A percentile compares a stretch with the other conserved stretches of the same genome.
Evolutionary conservation across 306 rosid species (phyloP).

Genomic region (Malus sylvestris): DNA sequence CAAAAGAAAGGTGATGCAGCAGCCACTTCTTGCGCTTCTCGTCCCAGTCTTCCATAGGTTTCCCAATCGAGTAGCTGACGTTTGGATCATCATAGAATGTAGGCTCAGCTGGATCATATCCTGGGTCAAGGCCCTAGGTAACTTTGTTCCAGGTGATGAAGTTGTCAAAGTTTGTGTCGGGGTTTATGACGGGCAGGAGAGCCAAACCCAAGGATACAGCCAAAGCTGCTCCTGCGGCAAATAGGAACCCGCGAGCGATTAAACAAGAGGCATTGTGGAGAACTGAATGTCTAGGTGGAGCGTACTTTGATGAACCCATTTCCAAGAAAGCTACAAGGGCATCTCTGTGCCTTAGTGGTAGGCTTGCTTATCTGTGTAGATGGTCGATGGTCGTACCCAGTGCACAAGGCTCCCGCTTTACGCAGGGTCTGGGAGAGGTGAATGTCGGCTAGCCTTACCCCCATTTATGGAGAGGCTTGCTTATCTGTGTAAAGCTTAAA

Average conservation of each 20-base stretch:
- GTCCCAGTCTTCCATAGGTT: constrained; percentile 48
- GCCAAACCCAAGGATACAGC: neutral
- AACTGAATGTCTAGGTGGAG: neutral
- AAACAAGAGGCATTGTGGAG: neutral
- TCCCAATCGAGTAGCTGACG: constrained; percentile 47
- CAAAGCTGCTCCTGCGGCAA: neutral
- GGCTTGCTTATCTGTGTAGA: neutral
- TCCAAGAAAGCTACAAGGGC: neutral
- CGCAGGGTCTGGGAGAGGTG: no score
- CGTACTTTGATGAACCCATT: neutral
- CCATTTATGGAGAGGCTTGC: no score
- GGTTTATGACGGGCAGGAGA: neutral
- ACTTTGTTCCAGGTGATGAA: neutral
- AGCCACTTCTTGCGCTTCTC: constrained; percentile 58
- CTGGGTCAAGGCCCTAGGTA: neutral
- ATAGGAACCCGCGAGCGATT: neutral
- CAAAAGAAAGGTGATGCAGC: constrained; percentile 40
- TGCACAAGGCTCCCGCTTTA: no score
- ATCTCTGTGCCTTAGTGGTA: neutral
- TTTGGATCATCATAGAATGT: constrained; percentile 63
- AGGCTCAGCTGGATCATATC: constrained; percentile 36
- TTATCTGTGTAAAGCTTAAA: neutral
- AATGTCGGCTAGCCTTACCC: no score
- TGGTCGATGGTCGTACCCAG: no score
- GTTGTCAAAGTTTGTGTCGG: neutral